Conservation (phyloP, 83 land plant species). For the Picea abies region DNA sequence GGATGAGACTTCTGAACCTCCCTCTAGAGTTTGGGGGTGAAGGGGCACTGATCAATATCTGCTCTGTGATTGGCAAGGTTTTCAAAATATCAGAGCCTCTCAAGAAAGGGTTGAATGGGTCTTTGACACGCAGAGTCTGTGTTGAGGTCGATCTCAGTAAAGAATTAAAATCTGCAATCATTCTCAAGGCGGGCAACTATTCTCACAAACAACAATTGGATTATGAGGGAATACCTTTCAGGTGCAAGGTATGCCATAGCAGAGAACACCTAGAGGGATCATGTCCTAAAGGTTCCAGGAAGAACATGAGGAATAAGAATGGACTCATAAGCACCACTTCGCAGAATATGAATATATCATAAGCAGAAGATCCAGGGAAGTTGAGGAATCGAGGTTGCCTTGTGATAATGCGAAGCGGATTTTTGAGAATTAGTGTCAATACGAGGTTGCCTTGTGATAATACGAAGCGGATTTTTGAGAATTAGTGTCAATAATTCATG, state of each 20-base stretch:
- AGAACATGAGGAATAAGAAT: not conserved
- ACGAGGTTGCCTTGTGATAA: too few relatives aligned
- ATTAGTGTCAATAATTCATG: too few relatives aligned
- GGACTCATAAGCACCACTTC: not conserved
- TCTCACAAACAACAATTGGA: not conserved
- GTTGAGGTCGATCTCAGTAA: slow-evolving; percentile 12
- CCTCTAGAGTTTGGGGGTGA: not conserved
- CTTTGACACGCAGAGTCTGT: not conserved
- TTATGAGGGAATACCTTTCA: slow-evolving; percentile 8
- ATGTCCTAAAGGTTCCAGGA: not conserved
- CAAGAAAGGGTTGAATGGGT: not conserved
- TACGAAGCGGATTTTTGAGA: too few relatives aligned
- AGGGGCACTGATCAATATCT: not conserved
- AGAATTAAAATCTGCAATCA: not conserved
- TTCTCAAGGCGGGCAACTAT: not conserved
- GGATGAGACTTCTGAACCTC: not conserved
- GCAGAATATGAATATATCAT: too few relatives aligned
- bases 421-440: too few relatives aligned
- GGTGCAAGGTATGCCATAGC: not conserved
- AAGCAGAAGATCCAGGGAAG: too few relatives aligned
- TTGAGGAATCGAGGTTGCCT: too few relatives aligned
- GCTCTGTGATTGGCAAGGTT: not conserved
- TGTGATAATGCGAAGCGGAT: too few relatives aligned
- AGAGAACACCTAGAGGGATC: slow-evolving; percentile 1
- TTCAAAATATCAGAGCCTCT: not conserved